Evolutionary conservation across 164 flowering plant species (phyloP).

Genomic region (Vitis rotundifolia): DNA sequence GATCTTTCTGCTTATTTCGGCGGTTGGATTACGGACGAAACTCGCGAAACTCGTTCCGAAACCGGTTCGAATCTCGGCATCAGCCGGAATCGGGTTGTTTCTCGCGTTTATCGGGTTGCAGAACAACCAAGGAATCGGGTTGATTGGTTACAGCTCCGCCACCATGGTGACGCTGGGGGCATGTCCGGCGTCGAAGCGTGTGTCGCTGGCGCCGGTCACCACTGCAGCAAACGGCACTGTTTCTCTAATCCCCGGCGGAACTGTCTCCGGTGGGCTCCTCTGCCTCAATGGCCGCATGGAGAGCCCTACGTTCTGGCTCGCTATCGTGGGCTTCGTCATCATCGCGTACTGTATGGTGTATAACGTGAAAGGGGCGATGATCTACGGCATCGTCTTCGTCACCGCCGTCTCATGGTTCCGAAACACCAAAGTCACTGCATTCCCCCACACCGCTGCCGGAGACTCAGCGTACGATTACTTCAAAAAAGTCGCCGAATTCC

Average conservation of each 20-base stretch:
- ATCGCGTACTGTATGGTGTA: slow-evolving; percentile 72
- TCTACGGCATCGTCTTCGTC: slow-evolving; percentile 86
- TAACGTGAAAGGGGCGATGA: slow-evolving; percentile 84
- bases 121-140: slow-evolving; percentile 75
- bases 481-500: slow-evolving; percentile 76
- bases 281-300: slow-evolving; percentile 69
- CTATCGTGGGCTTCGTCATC: slow-evolving; percentile 70
- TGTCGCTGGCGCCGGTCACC: slow-evolving; percentile 63
- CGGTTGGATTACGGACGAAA: slow-evolving; percentile 68
- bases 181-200: slow-evolving; percentile 62
- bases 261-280: slow-evolving; percentile 58
- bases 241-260: slow-evolving; percentile 53
- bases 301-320: slow-evolving; percentile 91
- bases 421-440: slow-evolving; percentile 67
- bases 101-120: slow-evolving; percentile 90
- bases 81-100: slow-evolving; percentile 90
- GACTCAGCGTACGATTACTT: slow-evolving; percentile 58
- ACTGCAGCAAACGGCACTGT: slow-evolving; percentile 62
- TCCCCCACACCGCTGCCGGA: slow-evolving; percentile 67
- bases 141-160: slow-evolving; percentile 68
- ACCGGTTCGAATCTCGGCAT: slow-evolving; percentile 77
- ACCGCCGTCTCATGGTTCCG: slow-evolving; percentile 94
- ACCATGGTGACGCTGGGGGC: slow-evolving; percentile 79
- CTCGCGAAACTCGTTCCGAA: slow-evolving; percentile 81
- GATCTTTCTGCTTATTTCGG: slow-evolving; percentile 68